These are phyloP conservation scores for Orychophragmus violaceus DNA, from an alignment of 345 rosid species.

Conservation along the genomic window DNA sequence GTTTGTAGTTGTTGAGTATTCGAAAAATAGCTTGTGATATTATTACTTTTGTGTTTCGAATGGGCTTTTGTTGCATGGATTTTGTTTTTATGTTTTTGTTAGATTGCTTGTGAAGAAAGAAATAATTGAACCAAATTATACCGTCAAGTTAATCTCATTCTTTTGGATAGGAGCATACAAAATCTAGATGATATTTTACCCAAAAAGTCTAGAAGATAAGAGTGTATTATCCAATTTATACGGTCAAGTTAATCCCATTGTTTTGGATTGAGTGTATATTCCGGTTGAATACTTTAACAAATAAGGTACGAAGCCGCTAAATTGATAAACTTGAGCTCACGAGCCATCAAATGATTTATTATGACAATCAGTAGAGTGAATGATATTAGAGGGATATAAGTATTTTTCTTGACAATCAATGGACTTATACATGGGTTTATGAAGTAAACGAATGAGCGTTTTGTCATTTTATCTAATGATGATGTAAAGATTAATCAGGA, in stretches of 20 bases:
- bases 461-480: not conserved
- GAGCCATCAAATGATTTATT: too few relatives aligned
- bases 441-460: too few relatives aligned
- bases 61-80: not conserved
- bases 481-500: not conserved
- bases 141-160: not conserved
- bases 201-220: too few relatives aligned
- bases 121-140: not conserved
- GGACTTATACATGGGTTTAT: too few relatives aligned
- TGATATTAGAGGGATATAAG: too few relatives aligned
- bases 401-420: too few relatives aligned
- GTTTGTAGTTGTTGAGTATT: slow-evolving; percentile 4
- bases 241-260: not conserved
- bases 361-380: too few relatives aligned
- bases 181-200: too few relatives aligned
- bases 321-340: too few relatives aligned
- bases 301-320: too few relatives aligned
- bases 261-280: not conserved
- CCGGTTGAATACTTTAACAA: too few relatives aligned
- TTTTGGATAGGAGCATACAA: not conserved
- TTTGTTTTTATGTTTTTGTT: not conserved
- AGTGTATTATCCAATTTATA: not conserved
- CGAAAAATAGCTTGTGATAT: slow-evolving; percentile 3
- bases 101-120: not conserved
- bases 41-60: not conserved